A percentile compares a stretch with the other conserved stretches of the same genome.
These are phyloP conservation scores for Arabidopsis hybrid DNA, from an alignment of 441 rosid species.

Conservation along the genomic window DNA sequence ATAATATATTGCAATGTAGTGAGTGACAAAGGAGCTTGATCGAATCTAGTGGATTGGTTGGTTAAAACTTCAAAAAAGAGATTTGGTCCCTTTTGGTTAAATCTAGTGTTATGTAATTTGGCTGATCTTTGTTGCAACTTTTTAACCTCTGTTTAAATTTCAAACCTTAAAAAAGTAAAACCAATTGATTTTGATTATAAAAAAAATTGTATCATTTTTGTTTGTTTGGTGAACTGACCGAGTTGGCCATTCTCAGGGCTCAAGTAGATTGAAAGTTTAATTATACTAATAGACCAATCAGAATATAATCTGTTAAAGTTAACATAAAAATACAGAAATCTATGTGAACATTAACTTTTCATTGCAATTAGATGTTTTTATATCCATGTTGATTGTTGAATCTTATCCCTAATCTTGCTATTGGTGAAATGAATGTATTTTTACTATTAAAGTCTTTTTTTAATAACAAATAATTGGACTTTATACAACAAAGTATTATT, in stretches of 20 bases:
- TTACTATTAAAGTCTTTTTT: not conserved
- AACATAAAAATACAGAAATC: not conserved
- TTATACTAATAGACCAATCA: not conserved
- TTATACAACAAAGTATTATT: conserved; percentile 12
- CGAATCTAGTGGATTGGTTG: conserved; percentile 18
- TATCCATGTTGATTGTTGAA: conserved; percentile 8
- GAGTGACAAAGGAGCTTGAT: conserved; percentile 29
- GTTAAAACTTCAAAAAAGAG: not conserved
- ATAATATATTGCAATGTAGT: conserved; percentile 29
- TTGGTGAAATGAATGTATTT: conserved; percentile 7
- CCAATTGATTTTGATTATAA: not conserved
- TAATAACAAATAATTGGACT: not conserved
- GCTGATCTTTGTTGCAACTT: not conserved
- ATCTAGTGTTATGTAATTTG: no score
- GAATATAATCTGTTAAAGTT: not conserved
- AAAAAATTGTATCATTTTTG: not conserved
- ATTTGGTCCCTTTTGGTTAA: no score
- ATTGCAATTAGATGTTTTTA: conserved; percentile 2
- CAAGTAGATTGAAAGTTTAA: not conserved
- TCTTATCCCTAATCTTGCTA: conserved; percentile 10
- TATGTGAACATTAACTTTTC: not conserved
- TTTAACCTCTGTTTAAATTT: not conserved
- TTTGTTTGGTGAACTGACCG: conserved; percentile 5
- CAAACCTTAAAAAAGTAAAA: not conserved
- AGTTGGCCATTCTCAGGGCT: not conserved